Evolutionary conservation across 768 basidiomycete genomes (phyloP).

Genomic region (Kwoniella bestiolae): DNA sequence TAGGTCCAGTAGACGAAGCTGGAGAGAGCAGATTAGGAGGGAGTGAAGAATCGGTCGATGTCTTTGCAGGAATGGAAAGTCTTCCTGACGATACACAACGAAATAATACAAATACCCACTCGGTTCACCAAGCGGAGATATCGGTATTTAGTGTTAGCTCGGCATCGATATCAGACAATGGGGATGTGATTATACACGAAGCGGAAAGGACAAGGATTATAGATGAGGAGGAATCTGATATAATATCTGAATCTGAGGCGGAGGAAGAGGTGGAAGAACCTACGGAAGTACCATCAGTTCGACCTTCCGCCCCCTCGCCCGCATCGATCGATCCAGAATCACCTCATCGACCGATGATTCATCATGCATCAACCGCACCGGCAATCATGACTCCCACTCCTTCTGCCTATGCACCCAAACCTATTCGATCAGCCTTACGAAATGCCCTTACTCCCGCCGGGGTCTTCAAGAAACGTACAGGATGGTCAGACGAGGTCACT

Average conservation of each 20-base stretch:
- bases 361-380: conserved; percentile 40
- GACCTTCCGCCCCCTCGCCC: conserved; percentile 13
- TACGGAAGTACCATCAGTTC: conserved; percentile 3
- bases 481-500: conserved; percentile 42
- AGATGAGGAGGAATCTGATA: conserved; percentile 1
- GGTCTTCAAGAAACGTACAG: conserved; percentile 38
- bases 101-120: neutral
- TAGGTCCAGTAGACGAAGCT: conserved; percentile 33
- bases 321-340: neutral
- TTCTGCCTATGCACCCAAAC: conserved; percentile 27
- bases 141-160: conserved; percentile 12
- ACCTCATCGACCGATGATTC: conserved; percentile 31
- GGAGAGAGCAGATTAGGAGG: conserved; percentile 34
- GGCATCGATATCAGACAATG: conserved; percentile 13
- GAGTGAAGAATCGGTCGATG: conserved; percentile 63
- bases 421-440: conserved; percentile 49
- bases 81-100: conserved; percentile 65
- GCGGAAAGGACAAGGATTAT: conserved; percentile 9
- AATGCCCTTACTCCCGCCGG: conserved; percentile 41
- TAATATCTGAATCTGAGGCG: conserved; percentile 8
- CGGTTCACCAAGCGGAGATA: conserved; percentile 9
- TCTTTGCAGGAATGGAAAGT: conserved; percentile 90
- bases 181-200: conserved; percentile 6
- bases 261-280: conserved; percentile 17
- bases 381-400: conserved; percentile 42